A percentile compares a stretch with the other conserved stretches of the same genome.
Evolutionary conservation across 495 filamentous ascomycete genomes (phyloP).

Genomic region (Sordaria brevicollis): DNA sequence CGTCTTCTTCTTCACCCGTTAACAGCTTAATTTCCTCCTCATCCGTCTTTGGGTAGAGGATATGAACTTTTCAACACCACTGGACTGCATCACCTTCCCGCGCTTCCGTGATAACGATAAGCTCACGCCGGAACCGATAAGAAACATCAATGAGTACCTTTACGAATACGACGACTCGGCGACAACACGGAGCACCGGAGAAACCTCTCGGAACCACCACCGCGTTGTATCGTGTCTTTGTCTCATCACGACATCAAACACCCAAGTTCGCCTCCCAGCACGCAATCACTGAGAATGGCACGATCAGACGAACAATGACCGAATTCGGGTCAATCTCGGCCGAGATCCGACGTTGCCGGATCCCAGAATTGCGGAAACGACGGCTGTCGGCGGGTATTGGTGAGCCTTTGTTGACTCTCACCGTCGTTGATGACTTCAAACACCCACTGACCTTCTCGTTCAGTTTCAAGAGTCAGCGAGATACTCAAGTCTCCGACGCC

Average conservation of each 20-base stretch:
- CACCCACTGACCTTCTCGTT: neutral
- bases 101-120: neutral
- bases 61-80: neutral
- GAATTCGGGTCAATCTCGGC: neutral
- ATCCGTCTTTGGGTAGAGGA: neutral
- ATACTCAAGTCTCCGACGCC: neutral
- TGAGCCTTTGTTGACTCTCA: neutral
- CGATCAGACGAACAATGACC: neutral
- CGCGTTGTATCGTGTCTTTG: neutral
- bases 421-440: neutral
- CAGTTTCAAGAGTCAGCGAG: neutral
- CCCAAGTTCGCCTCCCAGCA: neutral
- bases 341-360: neutral
- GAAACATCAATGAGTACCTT: neutral
- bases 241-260: neutral
- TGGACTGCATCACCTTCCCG: neutral
- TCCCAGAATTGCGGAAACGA: neutral
- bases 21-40: neutral
- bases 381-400: neutral
- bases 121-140: neutral
- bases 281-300: neutral
- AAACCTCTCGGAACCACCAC: neutral
- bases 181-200: neutral
- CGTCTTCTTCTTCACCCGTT: neutral
- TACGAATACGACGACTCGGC: neutral